Evolutionary conservation across 192 early-diverging fungal genomes (phyloP).

Genomic region (Umbelopsis vinacea): DNA sequence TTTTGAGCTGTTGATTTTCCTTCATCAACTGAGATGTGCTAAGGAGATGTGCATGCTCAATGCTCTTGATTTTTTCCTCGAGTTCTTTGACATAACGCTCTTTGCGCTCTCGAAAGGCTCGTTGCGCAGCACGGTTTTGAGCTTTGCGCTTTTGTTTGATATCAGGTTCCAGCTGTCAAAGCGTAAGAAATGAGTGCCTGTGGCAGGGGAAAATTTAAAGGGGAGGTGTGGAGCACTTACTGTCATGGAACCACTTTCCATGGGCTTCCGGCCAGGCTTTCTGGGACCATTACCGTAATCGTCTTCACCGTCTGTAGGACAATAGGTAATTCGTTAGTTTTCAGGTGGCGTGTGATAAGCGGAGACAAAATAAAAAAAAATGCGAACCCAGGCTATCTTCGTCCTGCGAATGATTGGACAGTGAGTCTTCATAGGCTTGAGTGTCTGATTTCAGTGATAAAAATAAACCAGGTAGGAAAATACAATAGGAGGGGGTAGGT

Average conservation of each 20-base stretch:
- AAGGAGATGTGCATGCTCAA: slow-evolving; percentile 60
- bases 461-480: slow-evolving; percentile 16
- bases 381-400: slow-evolving; percentile 21
- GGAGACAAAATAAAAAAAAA: background rate
- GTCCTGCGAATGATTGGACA: slow-evolving; percentile 23
- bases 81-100: slow-evolving; percentile 81
- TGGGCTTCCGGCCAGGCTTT: slow-evolving; percentile 23
- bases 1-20: slow-evolving; percentile 20
- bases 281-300: background rate
- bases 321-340: background rate
- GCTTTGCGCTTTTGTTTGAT: slow-evolving; percentile 37
- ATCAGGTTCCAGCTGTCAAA: slow-evolving; percentile 28
- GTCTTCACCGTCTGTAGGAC: slow-evolving; percentile 23
- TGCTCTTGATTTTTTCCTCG: slow-evolving; percentile 72
- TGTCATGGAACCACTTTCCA: background rate
- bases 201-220: background rate
- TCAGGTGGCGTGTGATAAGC: slow-evolving; percentile 11
- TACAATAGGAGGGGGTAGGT: background rate
- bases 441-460: slow-evolving; percentile 13
- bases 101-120: slow-evolving; percentile 87
- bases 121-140: slow-evolving; percentile 44
- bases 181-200: background rate
- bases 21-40: slow-evolving; percentile 44
- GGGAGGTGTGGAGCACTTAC: background rate
- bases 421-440: slow-evolving; percentile 16